Percentiles rank a stretch among this genome's conserved stretches.
phyloP scores from a whole-genome alignment of 192 early-diverging fungal species.

The Podila epigama region DNA sequence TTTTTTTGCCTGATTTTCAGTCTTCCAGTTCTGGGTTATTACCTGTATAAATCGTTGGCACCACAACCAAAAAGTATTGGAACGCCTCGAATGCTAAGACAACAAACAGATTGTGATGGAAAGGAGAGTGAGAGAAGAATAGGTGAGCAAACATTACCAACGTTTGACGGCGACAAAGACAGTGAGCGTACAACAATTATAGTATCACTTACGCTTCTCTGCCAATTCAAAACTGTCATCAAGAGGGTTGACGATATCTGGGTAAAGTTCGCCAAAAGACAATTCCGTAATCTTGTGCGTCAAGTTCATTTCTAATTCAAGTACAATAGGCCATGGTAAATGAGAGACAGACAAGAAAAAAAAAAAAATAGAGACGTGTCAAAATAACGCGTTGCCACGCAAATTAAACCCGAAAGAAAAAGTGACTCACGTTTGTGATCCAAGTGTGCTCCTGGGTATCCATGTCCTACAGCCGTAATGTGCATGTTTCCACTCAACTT shows the following conservation, averaged over 20 bases:
- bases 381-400: neutral
- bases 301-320: constrained; percentile 91
- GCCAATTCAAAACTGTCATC: constrained; percentile 80
- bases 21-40: neutral
- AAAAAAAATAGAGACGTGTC: constrained; percentile 3
- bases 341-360: neutral
- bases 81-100: constrained; percentile 74
- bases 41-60: constrained; percentile 51
- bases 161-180: neutral
- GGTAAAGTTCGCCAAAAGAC: constrained; percentile 89
- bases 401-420: neutral
- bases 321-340: no score
- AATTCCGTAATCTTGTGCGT: constrained; percentile 93
- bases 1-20: neutral
- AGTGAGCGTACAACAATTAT: neutral
- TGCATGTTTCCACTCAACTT: constrained; percentile 91
- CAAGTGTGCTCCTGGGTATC: constrained; percentile 76
- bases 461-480: constrained; percentile 90
- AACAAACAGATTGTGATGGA: no score
- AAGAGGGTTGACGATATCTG: constrained; percentile 86
- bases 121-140: no score
- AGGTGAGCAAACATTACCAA: neutral
- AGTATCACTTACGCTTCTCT: constrained; percentile 4
- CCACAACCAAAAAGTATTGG: constrained; percentile 89
- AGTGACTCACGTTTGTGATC: constrained; percentile 65